A percentile compares a stretch with the other conserved stretches of the same genome.
Conservation (phyloP, 2,329 filamentous ascomycete genomes). For the Lachnellula hyalina region DNA sequence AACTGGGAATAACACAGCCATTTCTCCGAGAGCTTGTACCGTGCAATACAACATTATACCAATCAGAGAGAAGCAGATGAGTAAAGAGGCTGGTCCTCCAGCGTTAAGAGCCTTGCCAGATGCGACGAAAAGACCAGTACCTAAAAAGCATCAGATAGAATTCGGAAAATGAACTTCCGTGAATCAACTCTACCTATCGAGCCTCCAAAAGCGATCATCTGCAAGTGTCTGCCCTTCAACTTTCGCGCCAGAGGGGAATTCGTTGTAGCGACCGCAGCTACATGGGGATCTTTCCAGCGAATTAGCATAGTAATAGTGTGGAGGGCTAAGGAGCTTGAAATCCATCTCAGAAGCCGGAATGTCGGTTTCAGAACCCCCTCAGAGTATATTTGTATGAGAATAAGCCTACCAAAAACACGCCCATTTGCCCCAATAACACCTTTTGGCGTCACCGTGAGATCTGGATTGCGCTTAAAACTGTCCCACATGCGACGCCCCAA, state of each 20-base stretch:
- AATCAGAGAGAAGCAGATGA: slow-evolving; percentile 74
- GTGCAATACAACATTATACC: slow-evolving; percentile 89
- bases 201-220: slow-evolving; percentile 97
- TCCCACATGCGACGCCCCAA: slow-evolving; percentile 19
- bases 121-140: slow-evolving; percentile 81
- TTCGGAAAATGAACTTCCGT: neutral
- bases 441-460: slow-evolving; percentile 44
- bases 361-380: no score
- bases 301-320: no score
- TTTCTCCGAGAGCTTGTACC: slow-evolving; percentile 84
- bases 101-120: slow-evolving; percentile 65
- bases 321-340: no score
- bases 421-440: slow-evolving; percentile 29
- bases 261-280: slow-evolving; percentile 57
- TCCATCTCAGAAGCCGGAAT: no score
- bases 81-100: slow-evolving; percentile 72
- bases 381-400: no score
- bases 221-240: slow-evolving; percentile 78
- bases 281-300: slow-evolving; percentile 48
- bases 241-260: slow-evolving; percentile 69
- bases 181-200: slow-evolving; percentile 61
- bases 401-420: slow-evolving; percentile 35
- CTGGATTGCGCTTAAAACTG: slow-evolving; percentile 28
- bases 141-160: slow-evolving; percentile 34
- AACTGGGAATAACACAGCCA: slow-evolving; percentile 85